Conservation (phyloP, 805 yeast genomes). For the Wickerhamiella occidentalis region DNA sequence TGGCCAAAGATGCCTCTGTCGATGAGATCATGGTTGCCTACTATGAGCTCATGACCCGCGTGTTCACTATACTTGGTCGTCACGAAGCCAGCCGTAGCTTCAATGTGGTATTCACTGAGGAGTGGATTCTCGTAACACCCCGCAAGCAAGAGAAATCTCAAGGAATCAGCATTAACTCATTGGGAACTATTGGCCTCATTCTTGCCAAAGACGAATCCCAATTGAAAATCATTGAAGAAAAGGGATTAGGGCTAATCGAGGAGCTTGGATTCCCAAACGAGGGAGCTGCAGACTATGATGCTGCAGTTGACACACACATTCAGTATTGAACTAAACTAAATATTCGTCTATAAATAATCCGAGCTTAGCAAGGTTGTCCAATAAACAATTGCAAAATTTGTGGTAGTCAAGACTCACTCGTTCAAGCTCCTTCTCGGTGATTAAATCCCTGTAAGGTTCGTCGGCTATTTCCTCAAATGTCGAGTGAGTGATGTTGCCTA, state of each 20-base stretch:
- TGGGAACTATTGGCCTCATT: conserved; percentile 69
- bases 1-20: conserved; percentile 34
- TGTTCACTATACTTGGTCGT: conserved; percentile 36
- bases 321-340: conserved; percentile 6
- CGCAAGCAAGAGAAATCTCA: conserved; percentile 43
- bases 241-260: conserved; percentile 15
- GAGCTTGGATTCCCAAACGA: conserved; percentile 21
- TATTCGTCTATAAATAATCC: conserved; percentile 7
- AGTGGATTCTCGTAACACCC: conserved; percentile 83
- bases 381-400: conserved; percentile 5
- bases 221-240: conserved; percentile 15
- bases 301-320: neutral
- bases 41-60: conserved; percentile 58
- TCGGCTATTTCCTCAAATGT: neutral
- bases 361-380: neutral
- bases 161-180: conserved; percentile 57
- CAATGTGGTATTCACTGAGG: conserved; percentile 68
- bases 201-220: conserved; percentile 56
- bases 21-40: conserved; percentile 46
- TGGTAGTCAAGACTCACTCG: neutral
- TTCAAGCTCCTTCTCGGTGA: neutral
- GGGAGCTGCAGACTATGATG: conserved; percentile 14
- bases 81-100: conserved; percentile 36
- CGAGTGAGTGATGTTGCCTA: conserved; percentile 3
- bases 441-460: neutral